phyloP scores from a whole-genome alignment of 2,329 filamentous ascomycete genomes.

The Endothia cerciana region DNA sequence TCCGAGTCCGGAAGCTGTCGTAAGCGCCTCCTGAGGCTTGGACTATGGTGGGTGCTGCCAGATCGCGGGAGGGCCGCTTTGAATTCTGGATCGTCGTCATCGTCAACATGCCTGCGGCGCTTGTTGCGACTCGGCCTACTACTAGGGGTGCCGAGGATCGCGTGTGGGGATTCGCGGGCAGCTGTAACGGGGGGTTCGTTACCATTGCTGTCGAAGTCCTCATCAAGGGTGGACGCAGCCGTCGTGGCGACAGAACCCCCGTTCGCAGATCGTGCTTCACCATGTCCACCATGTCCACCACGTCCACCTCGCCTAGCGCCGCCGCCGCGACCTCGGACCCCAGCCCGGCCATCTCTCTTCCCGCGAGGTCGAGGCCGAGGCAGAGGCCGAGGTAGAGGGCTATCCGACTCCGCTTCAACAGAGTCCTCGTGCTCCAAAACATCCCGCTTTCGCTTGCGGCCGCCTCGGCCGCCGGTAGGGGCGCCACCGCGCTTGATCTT shows the following conservation, averaged over 20 bases:
- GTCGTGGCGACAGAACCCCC: conserved; percentile 18
- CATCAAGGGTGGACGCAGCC: conserved; percentile 24
- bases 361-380: conserved; percentile 18
- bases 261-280: conserved; percentile 14
- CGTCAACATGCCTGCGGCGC: conserved; percentile 19
- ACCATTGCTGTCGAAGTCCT: conserved; percentile 18
- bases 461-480: conserved; percentile 18
- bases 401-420: conserved; percentile 18
- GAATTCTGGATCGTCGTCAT: conserved; percentile 23
- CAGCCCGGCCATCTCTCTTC: conserved; percentile 16
- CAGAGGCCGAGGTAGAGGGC: neutral
- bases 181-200: neutral
- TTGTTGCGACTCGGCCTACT: conserved; percentile 24
- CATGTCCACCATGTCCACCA: conserved; percentile 25
- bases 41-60: conserved; percentile 24
- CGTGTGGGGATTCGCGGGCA: conserved; percentile 11
- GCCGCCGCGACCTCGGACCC: conserved; percentile 13
- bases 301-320: conserved; percentile 22
- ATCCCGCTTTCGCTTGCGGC: conserved; percentile 27
- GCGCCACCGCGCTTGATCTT: conserved; percentile 20
- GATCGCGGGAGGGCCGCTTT: conserved; percentile 18
- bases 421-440: neutral
- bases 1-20: conserved; percentile 24
- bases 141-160: conserved; percentile 29
- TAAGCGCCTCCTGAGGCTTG: conserved; percentile 22